These are phyloP conservation scores for Scalesia atractyloides DNA, from an alignment of 129 eudicot genomes.

Conservation along the genomic window DNA sequence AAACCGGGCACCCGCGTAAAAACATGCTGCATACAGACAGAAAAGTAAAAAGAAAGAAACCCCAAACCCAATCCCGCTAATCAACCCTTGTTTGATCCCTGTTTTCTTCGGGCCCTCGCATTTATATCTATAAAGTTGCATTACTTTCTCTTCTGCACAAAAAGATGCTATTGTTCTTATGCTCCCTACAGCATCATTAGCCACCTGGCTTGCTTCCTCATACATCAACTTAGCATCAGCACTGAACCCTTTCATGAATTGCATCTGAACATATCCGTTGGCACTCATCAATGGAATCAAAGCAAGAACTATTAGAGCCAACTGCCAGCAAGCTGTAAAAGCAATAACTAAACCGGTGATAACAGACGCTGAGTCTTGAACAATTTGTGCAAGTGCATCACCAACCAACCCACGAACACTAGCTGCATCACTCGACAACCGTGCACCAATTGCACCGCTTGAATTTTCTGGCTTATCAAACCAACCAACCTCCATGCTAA, in stretches of 20 bases:
- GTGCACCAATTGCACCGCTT: conserved; percentile 80
- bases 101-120: conserved; percentile 62
- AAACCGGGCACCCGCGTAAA: conserved; percentile 78
- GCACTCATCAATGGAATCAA: conserved; percentile 60
- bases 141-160: conserved; percentile 81
- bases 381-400: conserved; percentile 71
- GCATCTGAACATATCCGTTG: conserved; percentile 60
- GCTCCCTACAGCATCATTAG: conserved; percentile 85
- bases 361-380: conserved; percentile 57
- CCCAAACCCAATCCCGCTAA: conserved; percentile 81
- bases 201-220: conserved; percentile 87
- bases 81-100: conserved; percentile 67
- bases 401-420: conserved; percentile 73
- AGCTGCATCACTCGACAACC: conserved; percentile 83
- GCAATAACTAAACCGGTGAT: conserved; percentile 61
- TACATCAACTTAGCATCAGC: conserved; percentile 80
- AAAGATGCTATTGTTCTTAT: conserved; percentile 84
- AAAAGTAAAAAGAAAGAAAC: conserved; percentile 47
- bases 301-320: conserved; percentile 45
- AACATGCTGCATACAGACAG: conserved; percentile 59
- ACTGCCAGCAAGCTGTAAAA: conserved; percentile 71
- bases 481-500: conserved; percentile 81
- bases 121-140: conserved; percentile 51
- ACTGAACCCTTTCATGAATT: conserved; percentile 76
- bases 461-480: conserved; percentile 73